Evolutionary conservation across 108 stramenopile genomes (phyloP), one percentile per base, ranked within the genome.

Genomic region (Pseudonitzschia pungens): DNA sequence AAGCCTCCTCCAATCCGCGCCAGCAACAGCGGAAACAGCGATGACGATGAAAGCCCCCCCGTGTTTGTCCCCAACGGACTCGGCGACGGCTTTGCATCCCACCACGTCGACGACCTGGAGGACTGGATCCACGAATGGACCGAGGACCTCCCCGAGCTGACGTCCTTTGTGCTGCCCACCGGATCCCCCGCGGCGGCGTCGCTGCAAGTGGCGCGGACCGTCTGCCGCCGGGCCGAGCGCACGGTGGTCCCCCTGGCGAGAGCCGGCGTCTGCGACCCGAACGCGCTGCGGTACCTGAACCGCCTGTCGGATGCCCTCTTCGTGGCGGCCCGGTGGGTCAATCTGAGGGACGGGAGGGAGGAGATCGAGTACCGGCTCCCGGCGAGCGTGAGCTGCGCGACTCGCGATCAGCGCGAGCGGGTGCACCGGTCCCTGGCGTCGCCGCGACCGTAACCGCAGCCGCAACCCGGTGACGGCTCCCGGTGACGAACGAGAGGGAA

Each of bases 221-320:
- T 96, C 5, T 93, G 92, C 79, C 87, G 95, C 41, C 83, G 95
- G 24, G 91, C 95, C 43, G 95, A 96, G 75, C 82, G 95, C 52
- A 64, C 82, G 15, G 70, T 88, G 72, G 77, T 88, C 31, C 77
- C 80, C 1, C 58, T 88, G 28, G 84, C 87, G 4, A 66, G 75
- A 6, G 69, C 69, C 15, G 55, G 70, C 18, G 73, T 77, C 4
- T 88, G 84, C 62, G 90, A 94, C 74, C 89, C 90, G 12, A 82
- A 80, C 50, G 86, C 86, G 12, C 54, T 91, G 69, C 53, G 80
- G 44, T 94, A 94, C 77, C 66, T 94, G 57, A 94, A 94, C 82
- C 87, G 93, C 42, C 73, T 94, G 55, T 89, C 89, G 14, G 93
- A 94, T 77, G 91, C 85, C 70, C 84, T 94, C 69, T 94, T 94